phyloP scores from a whole-genome alignment of 2,329 filamentous ascomycete genomes.

The Botrytis porri region DNA sequence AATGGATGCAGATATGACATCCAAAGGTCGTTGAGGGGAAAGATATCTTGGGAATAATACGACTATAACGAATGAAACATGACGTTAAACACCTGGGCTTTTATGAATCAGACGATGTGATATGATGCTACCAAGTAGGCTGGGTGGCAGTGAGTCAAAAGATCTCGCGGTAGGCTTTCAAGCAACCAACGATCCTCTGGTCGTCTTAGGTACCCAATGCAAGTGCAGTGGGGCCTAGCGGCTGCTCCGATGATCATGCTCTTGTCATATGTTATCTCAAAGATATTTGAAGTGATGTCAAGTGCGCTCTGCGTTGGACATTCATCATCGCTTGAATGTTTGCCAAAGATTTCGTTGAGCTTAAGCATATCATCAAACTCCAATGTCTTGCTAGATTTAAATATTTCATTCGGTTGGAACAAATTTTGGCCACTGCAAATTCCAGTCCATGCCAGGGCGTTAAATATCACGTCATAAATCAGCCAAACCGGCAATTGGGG shows the following conservation, averaged over 20 bases:
- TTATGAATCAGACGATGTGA: not conserved
- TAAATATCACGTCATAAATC: not conserved
- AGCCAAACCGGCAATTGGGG: no score
- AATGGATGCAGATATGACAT: conserved; percentile 1
- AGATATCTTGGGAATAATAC: not conserved
- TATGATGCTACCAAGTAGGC: not conserved
- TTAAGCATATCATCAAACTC: not conserved
- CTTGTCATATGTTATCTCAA: not conserved
- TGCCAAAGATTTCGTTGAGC: not conserved
- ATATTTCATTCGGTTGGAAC: not conserved
- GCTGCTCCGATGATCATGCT: not conserved
- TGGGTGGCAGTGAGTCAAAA: not conserved
- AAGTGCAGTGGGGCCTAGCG: not conserved
- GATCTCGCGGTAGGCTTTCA: not conserved
- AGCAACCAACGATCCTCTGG: not conserved
- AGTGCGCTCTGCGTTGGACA: not conserved
- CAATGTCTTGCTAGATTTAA: not conserved
- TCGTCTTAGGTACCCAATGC: not conserved
- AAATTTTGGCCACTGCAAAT: not conserved
- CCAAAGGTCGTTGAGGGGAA: not conserved
- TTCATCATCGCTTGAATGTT: not conserved
- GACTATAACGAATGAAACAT: not conserved
- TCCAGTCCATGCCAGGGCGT: not conserved
- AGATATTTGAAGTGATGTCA: not conserved
- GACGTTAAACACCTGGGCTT: not conserved